These are phyloP conservation scores for Euphorbia celastroides DNA, from an alignment of 441 rosid genomes.

Conservation along the genomic window DNA sequence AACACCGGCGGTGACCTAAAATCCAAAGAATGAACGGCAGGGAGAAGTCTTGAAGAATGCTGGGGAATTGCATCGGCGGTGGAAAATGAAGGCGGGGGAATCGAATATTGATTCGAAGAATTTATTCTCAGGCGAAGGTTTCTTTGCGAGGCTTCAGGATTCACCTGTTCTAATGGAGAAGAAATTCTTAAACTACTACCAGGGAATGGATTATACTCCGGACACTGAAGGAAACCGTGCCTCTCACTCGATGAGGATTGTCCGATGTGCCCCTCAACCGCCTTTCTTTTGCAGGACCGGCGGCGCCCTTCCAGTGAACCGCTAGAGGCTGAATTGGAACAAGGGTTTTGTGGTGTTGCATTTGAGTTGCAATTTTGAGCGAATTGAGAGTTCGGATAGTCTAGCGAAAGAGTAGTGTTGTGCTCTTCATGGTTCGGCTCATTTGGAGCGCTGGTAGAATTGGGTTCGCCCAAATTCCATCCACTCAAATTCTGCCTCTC, in stretches of 20 bases:
- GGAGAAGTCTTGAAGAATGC: slow-evolving; percentile 35
- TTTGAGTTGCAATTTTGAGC: slow-evolving; percentile 32
- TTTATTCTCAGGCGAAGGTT: slow-evolving; percentile 49
- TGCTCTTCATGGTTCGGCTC: slow-evolving; percentile 33
- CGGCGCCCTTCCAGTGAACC: slow-evolving; percentile 53
- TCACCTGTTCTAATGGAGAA: slow-evolving; percentile 36
- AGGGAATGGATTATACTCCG: slow-evolving; percentile 51
- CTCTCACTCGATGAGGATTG: slow-evolving; percentile 55
- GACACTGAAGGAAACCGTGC: slow-evolving; percentile 45
- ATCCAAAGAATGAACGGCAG: slow-evolving; percentile 41
- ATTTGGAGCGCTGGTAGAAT: slow-evolving; percentile 35
- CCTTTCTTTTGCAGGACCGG: slow-evolving; percentile 75
- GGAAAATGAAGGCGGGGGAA: slow-evolving; percentile 37
- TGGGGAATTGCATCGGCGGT: slow-evolving; percentile 38
- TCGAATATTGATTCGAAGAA: slow-evolving; percentile 50
- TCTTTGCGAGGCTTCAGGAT: slow-evolving; percentile 51
- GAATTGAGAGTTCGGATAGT: slow-evolving; percentile 28
- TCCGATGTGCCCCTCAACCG: slow-evolving; percentile 56
- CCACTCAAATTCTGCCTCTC: slow-evolving; percentile 46
- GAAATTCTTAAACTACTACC: slow-evolving; percentile 41
- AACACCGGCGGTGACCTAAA: slow-evolving; percentile 37
- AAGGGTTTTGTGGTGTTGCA: slow-evolving; percentile 42
- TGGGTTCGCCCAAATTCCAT: slow-evolving; percentile 50
- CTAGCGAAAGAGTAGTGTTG: slow-evolving; percentile 30
- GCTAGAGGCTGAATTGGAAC: slow-evolving; percentile 56